Evolutionary conservation across 2,329 filamentous ascomycete species (phyloP).

Genomic region (Decorospora gaudefroyi): DNA sequence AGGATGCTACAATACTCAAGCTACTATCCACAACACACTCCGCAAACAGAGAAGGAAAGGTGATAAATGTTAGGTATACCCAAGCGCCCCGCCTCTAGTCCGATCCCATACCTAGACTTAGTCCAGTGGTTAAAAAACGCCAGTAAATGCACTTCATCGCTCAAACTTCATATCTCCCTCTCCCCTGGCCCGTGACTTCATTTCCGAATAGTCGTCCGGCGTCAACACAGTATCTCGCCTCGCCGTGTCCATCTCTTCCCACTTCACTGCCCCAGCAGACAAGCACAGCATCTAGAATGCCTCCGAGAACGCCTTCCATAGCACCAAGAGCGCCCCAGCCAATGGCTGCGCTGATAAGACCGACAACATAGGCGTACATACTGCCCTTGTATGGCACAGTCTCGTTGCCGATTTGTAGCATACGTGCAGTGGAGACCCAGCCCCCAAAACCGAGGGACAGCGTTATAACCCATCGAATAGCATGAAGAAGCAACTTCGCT

Average conservation of each 20-base stretch:
- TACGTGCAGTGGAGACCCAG: constrained; percentile 92
- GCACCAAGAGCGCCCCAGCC: constrained; percentile 91
- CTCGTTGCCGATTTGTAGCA: constrained; percentile 66
- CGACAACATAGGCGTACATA: constrained; percentile 92
- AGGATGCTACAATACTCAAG: no score
- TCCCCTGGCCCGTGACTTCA: constrained; percentile 30
- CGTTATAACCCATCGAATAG: constrained; percentile 88
- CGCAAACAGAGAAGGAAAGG: not conserved
- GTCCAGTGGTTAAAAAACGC: not conserved
- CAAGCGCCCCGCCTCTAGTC: constrained; percentile 6
- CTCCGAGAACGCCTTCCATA: constrained; percentile 85
- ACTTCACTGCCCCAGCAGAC: constrained; percentile 93
- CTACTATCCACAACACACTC: not conserved
- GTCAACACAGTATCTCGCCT: constrained; percentile 83
- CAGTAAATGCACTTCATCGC: not conserved
- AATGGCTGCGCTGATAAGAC: constrained; percentile 88
- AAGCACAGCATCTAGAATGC: constrained; percentile 84
- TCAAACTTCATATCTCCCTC: constrained; percentile 38
- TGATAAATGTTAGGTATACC: constrained; percentile 15
- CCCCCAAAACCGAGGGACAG: constrained; percentile 87
- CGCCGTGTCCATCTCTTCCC: constrained; percentile 59
- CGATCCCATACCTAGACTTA: not conserved
- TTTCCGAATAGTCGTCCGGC: constrained; percentile 84
- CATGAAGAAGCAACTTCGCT: constrained; percentile 87
- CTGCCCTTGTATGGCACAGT: constrained; percentile 65